Evolutionary conservation across 306 rosid species (phyloP).

Genomic region (Vigna unguiculata): DNA sequence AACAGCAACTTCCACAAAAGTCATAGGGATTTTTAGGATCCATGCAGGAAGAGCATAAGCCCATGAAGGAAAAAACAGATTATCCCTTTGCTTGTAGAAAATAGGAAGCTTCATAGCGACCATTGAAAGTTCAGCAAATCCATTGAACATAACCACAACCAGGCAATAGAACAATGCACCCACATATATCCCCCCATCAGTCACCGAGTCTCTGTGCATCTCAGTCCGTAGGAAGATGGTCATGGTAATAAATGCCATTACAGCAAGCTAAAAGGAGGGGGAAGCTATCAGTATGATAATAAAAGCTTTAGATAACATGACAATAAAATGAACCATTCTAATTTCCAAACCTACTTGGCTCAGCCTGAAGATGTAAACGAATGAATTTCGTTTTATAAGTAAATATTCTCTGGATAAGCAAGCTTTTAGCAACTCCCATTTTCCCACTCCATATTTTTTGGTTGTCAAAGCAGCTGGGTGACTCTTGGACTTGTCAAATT

Average conservation of each 20-base stretch:
- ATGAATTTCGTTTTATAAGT: slow-evolving; percentile 64
- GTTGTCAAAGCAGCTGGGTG: slow-evolving; percentile 65
- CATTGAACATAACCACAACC: slow-evolving; percentile 50
- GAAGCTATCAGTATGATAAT: background rate
- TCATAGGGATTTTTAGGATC: slow-evolving; percentile 68
- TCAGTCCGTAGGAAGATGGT: slow-evolving; percentile 74
- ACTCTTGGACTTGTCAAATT: slow-evolving; percentile 58
- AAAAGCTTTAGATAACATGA: background rate
- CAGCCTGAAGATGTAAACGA: slow-evolving; percentile 59
- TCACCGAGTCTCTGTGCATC: slow-evolving; percentile 52
- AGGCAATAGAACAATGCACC: background rate
- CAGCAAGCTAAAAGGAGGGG: slow-evolving; percentile 39
- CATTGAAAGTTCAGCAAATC: slow-evolving; percentile 63
- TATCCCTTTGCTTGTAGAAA: slow-evolving; percentile 76
- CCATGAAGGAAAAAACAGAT: slow-evolving; percentile 70
- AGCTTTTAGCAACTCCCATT: slow-evolving; percentile 51
- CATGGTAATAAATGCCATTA: slow-evolving; percentile 60
- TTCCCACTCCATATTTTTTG: slow-evolving; percentile 45
- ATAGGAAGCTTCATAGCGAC: slow-evolving; percentile 64
- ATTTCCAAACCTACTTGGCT: slow-evolving; percentile 55
- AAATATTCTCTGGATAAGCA: slow-evolving; percentile 60
- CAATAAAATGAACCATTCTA: background rate
- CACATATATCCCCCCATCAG: background rate
- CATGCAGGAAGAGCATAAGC: slow-evolving; percentile 63
- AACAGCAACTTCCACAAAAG: slow-evolving; percentile 52